Base-by-base conservation (phyloP, 1,284 basidiomycete genomes). In the Cutaneotrichosporon cavernicola region DNA sequence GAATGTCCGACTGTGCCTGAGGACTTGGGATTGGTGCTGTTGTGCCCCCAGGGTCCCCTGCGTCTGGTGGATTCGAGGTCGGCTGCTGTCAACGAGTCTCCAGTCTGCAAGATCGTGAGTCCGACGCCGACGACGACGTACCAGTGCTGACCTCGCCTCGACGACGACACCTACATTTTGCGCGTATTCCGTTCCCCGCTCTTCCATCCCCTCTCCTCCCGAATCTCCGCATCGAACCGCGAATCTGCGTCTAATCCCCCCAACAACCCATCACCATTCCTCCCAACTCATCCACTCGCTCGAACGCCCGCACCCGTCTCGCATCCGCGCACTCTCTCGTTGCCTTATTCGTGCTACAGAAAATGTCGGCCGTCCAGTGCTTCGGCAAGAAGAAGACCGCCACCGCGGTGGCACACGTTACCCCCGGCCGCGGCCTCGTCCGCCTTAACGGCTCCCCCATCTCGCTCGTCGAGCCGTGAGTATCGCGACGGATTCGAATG, bases 371-470 rank as follows among this genome's bases (percentile, higher is more conserved):
- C 85, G 92, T 97, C 74, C 94, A 97, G 82, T 94, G 91, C 70
- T 97, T 97, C 84, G 93, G 93, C 83, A 97, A 97, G 90, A 97
- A 97, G 89, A 96, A 96, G 94, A 97, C 94, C 80, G 93, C 94
- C 71, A 97, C 93, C 69, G 94, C 94, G 68, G 94, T 97, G 80
- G 94, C 94, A 68, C 90, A 95, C 83, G 92, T 92, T 75, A 91
- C 90, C 83, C 93, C 97, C 84, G 97, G 97, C 76, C 93, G 93
- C 83, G 97, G 97, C 67, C 88, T 97, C 78, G 90, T 99, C 83
- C 92, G 95, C 80, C 88, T 99, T 82, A 98, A 99, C 81, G 95
- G 96, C 73, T 90, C 91, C 63, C 97, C 97, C 80, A 92, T 99
- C 84, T 87, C 89, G 81, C 91, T 99, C 78, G 88, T 96, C 75